Base-by-base conservation (phyloP, 345 rosid genomes). In the Corymbia maculata region DNA sequence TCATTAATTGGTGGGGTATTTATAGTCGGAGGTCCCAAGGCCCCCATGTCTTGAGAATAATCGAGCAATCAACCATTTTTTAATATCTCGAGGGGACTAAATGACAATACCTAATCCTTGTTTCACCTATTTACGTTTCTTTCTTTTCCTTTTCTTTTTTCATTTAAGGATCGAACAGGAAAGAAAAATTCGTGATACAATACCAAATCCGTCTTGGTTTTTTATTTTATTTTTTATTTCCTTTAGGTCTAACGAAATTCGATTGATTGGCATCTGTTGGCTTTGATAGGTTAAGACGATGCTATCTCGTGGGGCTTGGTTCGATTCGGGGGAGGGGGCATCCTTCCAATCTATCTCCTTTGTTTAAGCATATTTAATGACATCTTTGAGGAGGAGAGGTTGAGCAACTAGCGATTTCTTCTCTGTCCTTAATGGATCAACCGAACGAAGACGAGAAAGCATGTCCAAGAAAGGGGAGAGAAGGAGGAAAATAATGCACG, bases 401-500 rank as follows among this genome's bases (percentile, higher is more conserved):
- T 16, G 45, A 32, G 42, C 79, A 68, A 32, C 80, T 32, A 32
- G 8, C n/a, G 32, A 30, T n/a, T 64, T 32, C 9, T 70, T 70
- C 42, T 70, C 24, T 6, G 22, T 70, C 47, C 24, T 16, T 70
- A 15, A 36, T 17, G 80, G 80, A 70, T 70, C 26, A 70, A 47
- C 47, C 80, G 6, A 36, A 17, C 13, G 10, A 26, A 70, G 22
- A 15, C 17, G 82, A 19, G 14, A 42, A 75, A 75, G 82, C 82
- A 42, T 36, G 49, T 8, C 14, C 47, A 8, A 19, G 24, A 17
- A 9, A 75, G 82, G 82, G 47, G 49, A 75, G 49, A 19, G 94
- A 45, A 88, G 95, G 94, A 89, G 95, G 94, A 86, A 98, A 98
- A 82, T 95, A 86, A 3, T 98, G 93, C 51, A 95, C 93, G 52